Base-by-base conservation (phyloP, 306 rosid species). In the Vicia sativa region DNA sequence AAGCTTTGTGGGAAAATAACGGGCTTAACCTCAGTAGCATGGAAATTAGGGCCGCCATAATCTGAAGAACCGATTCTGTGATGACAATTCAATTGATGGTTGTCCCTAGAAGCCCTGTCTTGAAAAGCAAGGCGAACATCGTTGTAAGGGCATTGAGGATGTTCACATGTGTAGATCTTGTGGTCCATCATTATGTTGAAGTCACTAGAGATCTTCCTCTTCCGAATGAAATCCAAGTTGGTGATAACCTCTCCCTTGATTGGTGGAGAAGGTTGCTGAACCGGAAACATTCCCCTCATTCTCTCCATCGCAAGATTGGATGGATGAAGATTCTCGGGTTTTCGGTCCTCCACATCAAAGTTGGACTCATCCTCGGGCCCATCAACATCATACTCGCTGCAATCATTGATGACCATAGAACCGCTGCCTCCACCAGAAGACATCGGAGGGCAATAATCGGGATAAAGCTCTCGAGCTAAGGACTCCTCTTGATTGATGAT, bases 381-480 rank as follows among this genome's bases (percentile, higher is more conserved):
- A n/a, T 88, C 97, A 53, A 91, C 96, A 37, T 88, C 96, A 69
- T 88, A 91, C 67, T 88, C 97, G 5, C 73, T 82, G 80, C 86
- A 77, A 46, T 86, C 89, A 1, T 80, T 85, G 34, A 86, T 82
- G 58, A 84, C 78, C 18, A 83, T 11, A 19, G 91, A 86, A 0
- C 93, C 87, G 60, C 84, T 84, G 12, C 86, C 92, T 21, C 75
- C 79, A 53, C 67, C 74, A 0, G 93, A 81, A 4, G 85, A 77
- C 11, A 82, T 41, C n/a, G 87, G 84, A 0, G 80, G 88, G 15
- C 91, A 82, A 7, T 75, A 79, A 31, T 82, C 87, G 1, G 97
- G 97, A 66, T 74, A 87, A 13, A 86, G 78, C 80, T 81, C 84
- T 9, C 85, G 76, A 16, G 93, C 93, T 74, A 91, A 50, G 45